phyloP scores from a whole-genome alignment of 169 alveolate species.

The Eimeria acervulina region DNA sequence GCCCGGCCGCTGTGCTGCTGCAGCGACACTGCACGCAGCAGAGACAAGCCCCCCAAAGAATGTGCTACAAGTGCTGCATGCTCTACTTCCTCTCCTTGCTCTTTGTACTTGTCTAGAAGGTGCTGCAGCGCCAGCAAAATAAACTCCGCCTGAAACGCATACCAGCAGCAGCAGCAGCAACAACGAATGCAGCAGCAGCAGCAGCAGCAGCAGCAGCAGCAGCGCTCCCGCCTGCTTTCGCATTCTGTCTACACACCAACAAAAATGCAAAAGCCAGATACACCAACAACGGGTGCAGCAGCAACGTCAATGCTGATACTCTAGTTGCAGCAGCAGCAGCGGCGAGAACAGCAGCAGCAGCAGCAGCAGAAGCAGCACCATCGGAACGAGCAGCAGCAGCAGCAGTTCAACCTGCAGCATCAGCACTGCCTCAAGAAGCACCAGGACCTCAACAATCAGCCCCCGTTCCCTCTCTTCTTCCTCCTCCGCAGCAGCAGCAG shows the following conservation, averaged over 20 bases:
- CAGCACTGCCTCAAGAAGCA: no score
- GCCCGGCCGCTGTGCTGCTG: conserved; percentile 15
- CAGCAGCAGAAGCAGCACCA: neutral
- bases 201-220: conserved; percentile 7
- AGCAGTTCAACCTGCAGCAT: neutral
- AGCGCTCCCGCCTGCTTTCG: neutral
- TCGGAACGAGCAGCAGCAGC: neutral
- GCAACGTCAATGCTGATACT: no score
- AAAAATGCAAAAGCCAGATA: no score
- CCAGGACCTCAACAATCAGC: no score
- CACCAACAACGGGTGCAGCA: neutral
- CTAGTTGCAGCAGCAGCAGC: neutral
- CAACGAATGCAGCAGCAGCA: neutral
- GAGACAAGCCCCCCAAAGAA: conserved; percentile 37
- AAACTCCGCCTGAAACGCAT: neutral
- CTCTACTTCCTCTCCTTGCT: neutral
- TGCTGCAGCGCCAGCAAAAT: conserved; percentile 4
- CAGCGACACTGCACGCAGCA: conserved; percentile 17
- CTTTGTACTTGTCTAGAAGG: neutral
- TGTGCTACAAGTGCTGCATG: conserved; percentile 19
- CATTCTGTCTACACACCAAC: no score
- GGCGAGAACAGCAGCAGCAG: neutral
- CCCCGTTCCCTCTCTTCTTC: no score
- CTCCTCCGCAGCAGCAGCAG: no score
- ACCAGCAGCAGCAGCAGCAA: conserved; percentile 23